Conservation (phyloP, 2,329 filamentous ascomycete species). For the Diaporthe velutina region DNA sequence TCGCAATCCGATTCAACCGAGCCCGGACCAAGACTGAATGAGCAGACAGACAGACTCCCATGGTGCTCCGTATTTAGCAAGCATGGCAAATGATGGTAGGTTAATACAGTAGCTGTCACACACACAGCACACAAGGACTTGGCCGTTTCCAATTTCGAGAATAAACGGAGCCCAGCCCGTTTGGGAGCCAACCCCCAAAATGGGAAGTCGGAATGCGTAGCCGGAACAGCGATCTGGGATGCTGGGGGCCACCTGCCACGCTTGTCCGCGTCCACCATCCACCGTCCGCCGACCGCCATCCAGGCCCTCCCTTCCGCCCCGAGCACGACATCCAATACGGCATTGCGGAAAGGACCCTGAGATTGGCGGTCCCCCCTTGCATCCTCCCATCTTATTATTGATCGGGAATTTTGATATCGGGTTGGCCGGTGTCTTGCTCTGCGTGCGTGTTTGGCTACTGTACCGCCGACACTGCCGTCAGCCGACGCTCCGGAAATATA, state of each 20-base stretch:
- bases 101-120: conserved; percentile 24
- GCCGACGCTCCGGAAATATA: conserved; percentile 7
- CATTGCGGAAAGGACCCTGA: conserved; percentile 29
- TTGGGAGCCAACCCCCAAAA: background rate
- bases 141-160: conserved; percentile 8
- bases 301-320: conserved; percentile 15
- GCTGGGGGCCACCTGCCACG: background rate
- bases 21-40: background rate
- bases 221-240: conserved; percentile 21
- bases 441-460: background rate
- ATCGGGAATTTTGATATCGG: conserved; percentile 10
- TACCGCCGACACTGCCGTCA: conserved; percentile 9
- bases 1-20: background rate
- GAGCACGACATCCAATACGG: conserved; percentile 34
- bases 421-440: background rate
- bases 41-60: too few species aligned
- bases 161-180: conserved; percentile 27
- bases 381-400: conserved; percentile 9
- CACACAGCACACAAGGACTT: conserved; percentile 9
- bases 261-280: conserved; percentile 5
- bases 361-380: conserved; percentile 12
- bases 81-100: background rate
- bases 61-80: conserved; percentile 11
- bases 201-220: conserved; percentile 22
- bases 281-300: conserved; percentile 4